Conservation (phyloP, 306 rosid genomes). For the Hippophae gyantsensis region DNA sequence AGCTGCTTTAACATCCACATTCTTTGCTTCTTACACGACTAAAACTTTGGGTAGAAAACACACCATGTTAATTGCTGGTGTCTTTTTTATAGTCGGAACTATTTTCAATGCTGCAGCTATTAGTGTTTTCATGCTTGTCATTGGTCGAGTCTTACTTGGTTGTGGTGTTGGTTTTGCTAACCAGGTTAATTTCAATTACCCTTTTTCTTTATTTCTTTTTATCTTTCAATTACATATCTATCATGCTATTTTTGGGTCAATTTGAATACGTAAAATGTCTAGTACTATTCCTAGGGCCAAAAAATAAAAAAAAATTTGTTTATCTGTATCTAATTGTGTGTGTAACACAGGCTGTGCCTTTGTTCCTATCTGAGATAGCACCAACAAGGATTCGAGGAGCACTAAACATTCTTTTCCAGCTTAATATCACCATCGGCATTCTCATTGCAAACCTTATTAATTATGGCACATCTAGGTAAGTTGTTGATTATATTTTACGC, state of each 20-base stretch:
- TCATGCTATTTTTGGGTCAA: background rate
- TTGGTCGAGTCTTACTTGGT: slow-evolving; percentile 57
- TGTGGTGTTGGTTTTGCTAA: slow-evolving; percentile 69
- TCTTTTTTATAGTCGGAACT: slow-evolving; percentile 48
- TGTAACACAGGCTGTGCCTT: slow-evolving; percentile 41
- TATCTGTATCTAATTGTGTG: background rate
- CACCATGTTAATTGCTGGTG: slow-evolving; percentile 61
- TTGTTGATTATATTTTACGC: background rate
- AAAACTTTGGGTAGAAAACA: slow-evolving; percentile 41
- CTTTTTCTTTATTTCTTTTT: background rate
- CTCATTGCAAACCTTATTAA: slow-evolving; percentile 49
- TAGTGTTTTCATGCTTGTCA: slow-evolving; percentile 38
- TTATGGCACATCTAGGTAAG: slow-evolving; percentile 38
- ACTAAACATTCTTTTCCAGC: slow-evolving; percentile 53
- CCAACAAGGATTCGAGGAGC: slow-evolving; percentile 69
- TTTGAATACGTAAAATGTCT: background rate
- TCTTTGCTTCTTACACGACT: slow-evolving; percentile 53
- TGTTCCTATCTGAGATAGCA: slow-evolving; percentile 62
- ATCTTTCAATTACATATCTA: background rate
- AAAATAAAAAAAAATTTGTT: background rate
- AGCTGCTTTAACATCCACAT: slow-evolving; percentile 43
- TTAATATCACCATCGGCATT: slow-evolving; percentile 54
- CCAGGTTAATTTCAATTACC: slow-evolving; percentile 25
- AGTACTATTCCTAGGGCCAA: no score
- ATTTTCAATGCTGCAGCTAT: slow-evolving; percentile 41